These are phyloP conservation scores for Cubamyces lactineus DNA, from an alignment of 768 basidiomycete genomes.

Conservation along the genomic window DNA sequence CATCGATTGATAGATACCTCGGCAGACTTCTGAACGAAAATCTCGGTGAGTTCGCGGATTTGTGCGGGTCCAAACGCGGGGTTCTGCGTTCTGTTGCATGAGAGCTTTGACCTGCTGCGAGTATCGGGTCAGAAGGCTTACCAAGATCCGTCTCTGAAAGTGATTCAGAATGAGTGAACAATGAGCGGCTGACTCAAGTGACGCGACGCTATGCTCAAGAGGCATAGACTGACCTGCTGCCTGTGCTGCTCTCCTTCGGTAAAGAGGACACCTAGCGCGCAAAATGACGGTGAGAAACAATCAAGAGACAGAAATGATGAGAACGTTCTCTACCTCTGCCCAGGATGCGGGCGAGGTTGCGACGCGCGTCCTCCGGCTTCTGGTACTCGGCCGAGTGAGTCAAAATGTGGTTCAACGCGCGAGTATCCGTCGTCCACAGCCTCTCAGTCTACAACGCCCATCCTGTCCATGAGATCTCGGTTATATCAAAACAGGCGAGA, in stretches of 20 bases:
- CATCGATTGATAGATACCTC: slow-evolving; percentile 41
- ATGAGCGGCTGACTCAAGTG: no score
- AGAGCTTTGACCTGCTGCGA: no score
- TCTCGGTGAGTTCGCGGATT: slow-evolving; percentile 57
- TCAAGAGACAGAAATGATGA: no score
- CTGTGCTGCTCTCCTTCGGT: slow-evolving; percentile 46
- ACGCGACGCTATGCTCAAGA: no score
- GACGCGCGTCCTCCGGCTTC: slow-evolving; percentile 51
- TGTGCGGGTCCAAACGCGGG: slow-evolving; percentile 66
- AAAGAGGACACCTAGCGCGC: slow-evolving; percentile 48
- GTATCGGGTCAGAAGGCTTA: slow-evolving; percentile 1
- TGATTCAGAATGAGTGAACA: no score
- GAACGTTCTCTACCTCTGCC: slow-evolving; percentile 36
- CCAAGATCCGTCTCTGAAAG: slow-evolving; percentile 34
- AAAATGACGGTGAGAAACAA: neutral
- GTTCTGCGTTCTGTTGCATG: slow-evolving; percentile 42
- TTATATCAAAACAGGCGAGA: neutral
- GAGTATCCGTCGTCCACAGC: slow-evolving; percentile 47
- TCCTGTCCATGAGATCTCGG: neutral
- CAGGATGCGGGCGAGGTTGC: slow-evolving; percentile 45
- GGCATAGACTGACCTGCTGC: slow-evolving; percentile 36
- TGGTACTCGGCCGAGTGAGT: slow-evolving; percentile 58
- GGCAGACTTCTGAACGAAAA: slow-evolving; percentile 58
- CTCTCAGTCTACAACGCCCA: slow-evolving; percentile 14
- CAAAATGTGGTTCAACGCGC: slow-evolving; percentile 70